These are phyloP conservation scores for Yarrowia hollandica DNA, from an alignment of 805 yeast genomes.

Conservation along the genomic window DNA sequence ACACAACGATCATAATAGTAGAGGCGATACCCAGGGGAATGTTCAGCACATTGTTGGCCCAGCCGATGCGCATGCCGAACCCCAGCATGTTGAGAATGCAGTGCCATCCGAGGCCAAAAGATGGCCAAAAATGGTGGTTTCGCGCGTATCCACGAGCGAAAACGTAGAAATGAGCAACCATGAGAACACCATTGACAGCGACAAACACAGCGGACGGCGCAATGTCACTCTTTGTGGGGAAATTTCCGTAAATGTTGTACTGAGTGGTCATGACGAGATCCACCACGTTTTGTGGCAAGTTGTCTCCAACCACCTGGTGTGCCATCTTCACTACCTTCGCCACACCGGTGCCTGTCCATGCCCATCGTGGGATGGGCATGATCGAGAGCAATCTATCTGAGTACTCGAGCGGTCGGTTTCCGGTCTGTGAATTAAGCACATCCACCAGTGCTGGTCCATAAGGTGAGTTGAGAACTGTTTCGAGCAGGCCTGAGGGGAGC, in stretches of 20 bases:
- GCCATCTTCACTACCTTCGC: slow-evolving; percentile 24
- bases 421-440: slow-evolving; percentile 22
- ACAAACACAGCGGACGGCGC: slow-evolving; percentile 62
- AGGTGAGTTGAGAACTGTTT: slow-evolving; percentile 22
- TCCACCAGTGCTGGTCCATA: slow-evolving; percentile 9
- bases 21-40: slow-evolving; percentile 56
- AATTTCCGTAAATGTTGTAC: slow-evolving; percentile 56
- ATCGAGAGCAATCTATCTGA: slow-evolving; percentile 20
- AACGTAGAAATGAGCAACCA: slow-evolving; percentile 49
- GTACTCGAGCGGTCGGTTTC: slow-evolving; percentile 23
- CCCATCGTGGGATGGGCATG: slow-evolving; percentile 19
- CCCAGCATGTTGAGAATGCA: slow-evolving; percentile 58
- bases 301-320: slow-evolving; percentile 11
- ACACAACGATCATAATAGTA: slow-evolving; percentile 55
- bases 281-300: slow-evolving; percentile 1
- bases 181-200: slow-evolving; percentile 52
- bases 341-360: slow-evolving; percentile 22
- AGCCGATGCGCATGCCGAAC: slow-evolving; percentile 55
- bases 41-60: slow-evolving; percentile 55
- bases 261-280: slow-evolving; percentile 35
- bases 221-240: slow-evolving; percentile 53
- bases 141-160: slow-evolving; percentile 39
- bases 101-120: slow-evolving; percentile 56
- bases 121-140: slow-evolving; percentile 56
- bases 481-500: neutral